Evolutionary conservation across 1,284 basidiomycete genomes (phyloP).

Genomic region (Mycena sp.): DNA sequence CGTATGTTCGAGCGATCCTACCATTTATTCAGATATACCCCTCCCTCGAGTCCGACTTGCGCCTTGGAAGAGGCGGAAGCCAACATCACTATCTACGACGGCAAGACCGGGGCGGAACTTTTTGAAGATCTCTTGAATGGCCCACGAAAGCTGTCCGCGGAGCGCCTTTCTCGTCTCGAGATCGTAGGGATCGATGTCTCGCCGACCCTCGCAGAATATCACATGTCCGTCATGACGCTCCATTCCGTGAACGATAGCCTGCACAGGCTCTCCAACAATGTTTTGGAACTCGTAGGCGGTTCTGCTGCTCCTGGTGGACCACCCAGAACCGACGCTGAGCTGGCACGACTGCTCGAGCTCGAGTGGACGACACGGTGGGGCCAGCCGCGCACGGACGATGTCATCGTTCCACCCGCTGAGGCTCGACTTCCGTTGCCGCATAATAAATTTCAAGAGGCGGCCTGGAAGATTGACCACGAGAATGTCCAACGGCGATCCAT

Average conservation of each 20-base stretch:
- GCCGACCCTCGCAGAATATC: conserved; percentile 15
- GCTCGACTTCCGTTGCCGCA: background rate
- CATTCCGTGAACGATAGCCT: conserved; percentile 14
- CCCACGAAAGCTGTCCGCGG: conserved; percentile 13
- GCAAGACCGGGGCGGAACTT: conserved; percentile 16
- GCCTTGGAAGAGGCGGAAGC: too few species aligned
- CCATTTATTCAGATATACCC: too few species aligned
- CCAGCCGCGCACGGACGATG: background rate
- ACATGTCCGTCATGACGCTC: background rate
- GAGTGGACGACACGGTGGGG: conserved; percentile 23
- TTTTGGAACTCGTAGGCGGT: conserved; percentile 13
- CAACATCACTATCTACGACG: too few species aligned
- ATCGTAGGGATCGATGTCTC: conserved; percentile 6
- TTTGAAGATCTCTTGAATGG: conserved; percentile 1
- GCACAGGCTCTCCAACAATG: background rate
- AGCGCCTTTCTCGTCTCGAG: conserved; percentile 9
- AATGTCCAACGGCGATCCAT: conserved; percentile 18
- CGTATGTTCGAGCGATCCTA: conserved; percentile 7
- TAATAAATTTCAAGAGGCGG: conserved; percentile 9
- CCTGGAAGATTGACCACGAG: conserved; percentile 26
- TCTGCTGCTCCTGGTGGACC: conserved; percentile 4
- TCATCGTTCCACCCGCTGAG: conserved; percentile 17
- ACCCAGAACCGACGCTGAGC: conserved; percentile 14
- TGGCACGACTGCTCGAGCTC: background rate
- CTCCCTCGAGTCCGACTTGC: too few species aligned